Conservation (phyloP, 2,329 filamentous ascomycete species). For the Penicillium polonicum region DNA sequence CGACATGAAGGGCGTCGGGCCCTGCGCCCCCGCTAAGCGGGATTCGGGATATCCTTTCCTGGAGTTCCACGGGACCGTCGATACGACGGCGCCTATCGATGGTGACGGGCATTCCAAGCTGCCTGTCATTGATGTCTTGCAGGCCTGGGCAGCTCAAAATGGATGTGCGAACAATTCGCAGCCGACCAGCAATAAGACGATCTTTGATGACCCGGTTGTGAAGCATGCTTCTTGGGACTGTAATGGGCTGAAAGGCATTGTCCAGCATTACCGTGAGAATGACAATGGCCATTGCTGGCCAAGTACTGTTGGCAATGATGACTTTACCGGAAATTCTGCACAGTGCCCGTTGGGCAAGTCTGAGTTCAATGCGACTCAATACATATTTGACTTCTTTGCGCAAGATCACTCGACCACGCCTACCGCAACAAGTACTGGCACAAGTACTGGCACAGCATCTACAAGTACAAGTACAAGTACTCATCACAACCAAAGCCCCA, state of each 20-base stretch:
- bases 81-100: conserved; percentile 22
- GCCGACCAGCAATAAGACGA: conserved; percentile 19
- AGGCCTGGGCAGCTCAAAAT: conserved; percentile 20
- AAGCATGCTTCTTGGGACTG: conserved; percentile 23
- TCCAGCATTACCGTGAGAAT: conserved; percentile 22
- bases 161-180: conserved; percentile 14
- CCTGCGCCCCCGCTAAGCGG: conserved; percentile 34
- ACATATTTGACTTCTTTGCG: conserved; percentile 23
- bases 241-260: conserved; percentile 15
- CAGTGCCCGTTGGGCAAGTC: conserved; percentile 19
- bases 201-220: conserved; percentile 15
- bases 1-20: conserved; percentile 18
- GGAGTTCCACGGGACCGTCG: conserved; percentile 25
- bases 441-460: neutral
- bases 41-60: conserved; percentile 22
- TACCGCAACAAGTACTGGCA: neutral
- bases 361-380: conserved; percentile 20
- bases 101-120: conserved; percentile 13
- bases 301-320: conserved; percentile 18
- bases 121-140: conserved; percentile 19
- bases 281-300: conserved; percentile 25
- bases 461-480: neutral
- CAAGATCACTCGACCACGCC: conserved; percentile 21
- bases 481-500: neutral
- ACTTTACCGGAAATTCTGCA: conserved; percentile 5